These are phyloP conservation scores for Aspergillus sp. DNA, from an alignment of 2,329 filamentous ascomycete species.

Conservation along the genomic window DNA sequence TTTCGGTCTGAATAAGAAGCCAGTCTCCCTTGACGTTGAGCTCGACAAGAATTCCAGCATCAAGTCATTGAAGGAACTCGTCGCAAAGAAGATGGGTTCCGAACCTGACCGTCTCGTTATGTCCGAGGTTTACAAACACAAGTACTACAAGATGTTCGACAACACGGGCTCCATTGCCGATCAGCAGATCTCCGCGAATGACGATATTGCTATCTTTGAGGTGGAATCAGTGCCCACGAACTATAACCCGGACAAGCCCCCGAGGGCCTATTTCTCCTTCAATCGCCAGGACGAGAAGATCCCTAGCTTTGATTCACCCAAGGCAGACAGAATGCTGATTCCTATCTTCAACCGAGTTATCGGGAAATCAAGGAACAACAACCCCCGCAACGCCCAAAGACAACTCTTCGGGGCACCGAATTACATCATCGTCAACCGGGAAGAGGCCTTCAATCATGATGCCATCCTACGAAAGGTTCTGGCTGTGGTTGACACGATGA, in stretches of 20 bases:
- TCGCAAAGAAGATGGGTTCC: conserved; percentile 47
- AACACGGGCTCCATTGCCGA: conserved; percentile 64
- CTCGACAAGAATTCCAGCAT: conserved; percentile 63
- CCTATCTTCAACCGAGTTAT: conserved; percentile 42
- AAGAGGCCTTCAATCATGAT: conserved; percentile 65
- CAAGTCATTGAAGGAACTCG: conserved; percentile 40
- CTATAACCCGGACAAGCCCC: conserved; percentile 52
- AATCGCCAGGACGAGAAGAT: conserved; percentile 32
- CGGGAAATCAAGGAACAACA: conserved; percentile 17
- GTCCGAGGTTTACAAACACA: conserved; percentile 73
- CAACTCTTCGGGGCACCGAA: conserved; percentile 38
- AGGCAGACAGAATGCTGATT: conserved; percentile 41
- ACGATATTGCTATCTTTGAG: conserved; percentile 67
- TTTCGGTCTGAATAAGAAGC: conserved; percentile 65
- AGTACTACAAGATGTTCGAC: conserved; percentile 80
- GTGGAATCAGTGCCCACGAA: conserved; percentile 74
- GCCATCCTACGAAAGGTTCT: conserved; percentile 73
- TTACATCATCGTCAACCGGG: conserved; percentile 67
- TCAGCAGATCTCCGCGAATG: conserved; percentile 54
- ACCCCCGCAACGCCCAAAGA: conserved; percentile 18
- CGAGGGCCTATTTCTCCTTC: conserved; percentile 34
- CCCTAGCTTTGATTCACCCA: conserved; percentile 36
- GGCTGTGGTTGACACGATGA: conserved; percentile 66
- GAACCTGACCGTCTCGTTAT: conserved; percentile 61
- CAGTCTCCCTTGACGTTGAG: conserved; percentile 69